Evolutionary conservation across 257 asterid species (phyloP).

Genomic region (Hygrophila difformis): DNA sequence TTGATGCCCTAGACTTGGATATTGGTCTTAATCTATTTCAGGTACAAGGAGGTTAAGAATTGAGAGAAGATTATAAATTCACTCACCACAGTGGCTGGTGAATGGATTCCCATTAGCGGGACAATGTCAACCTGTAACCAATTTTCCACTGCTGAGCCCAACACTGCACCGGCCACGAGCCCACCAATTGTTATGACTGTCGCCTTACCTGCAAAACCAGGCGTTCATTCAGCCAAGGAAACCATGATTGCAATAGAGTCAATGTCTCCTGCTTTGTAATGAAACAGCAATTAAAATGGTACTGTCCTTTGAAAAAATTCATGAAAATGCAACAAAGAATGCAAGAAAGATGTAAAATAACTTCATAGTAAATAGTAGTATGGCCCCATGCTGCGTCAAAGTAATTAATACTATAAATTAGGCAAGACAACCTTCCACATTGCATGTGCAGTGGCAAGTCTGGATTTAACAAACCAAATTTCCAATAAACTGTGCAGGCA

Average conservation of each 20-base stretch:
- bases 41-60: slow-evolving; percentile 69
- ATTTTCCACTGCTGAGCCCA: slow-evolving; percentile 88
- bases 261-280: background rate
- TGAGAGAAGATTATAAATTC: slow-evolving; percentile 85
- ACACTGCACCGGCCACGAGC: slow-evolving; percentile 92
- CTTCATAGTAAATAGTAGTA: background rate
- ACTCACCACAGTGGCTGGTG: slow-evolving; percentile 80
- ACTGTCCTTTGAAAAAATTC: background rate
- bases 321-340: background rate
- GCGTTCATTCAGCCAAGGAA: background rate
- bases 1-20: slow-evolving; percentile 19
- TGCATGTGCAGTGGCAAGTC: background rate
- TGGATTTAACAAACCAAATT: background rate
- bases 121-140: slow-evolving; percentile 97
- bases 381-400: background rate
- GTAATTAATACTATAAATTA: background rate
- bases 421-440: background rate
- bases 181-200: slow-evolving; percentile 84
- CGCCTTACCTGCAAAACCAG: slow-evolving; percentile 70
- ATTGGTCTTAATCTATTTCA: slow-evolving; percentile 38
- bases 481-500: too few relatives aligned
- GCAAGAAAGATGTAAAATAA: too few relatives aligned
- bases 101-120: slow-evolving; percentile 80
- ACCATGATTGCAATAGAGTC: background rate
- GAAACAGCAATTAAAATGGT: background rate